Evolutionary conservation across 2,329 filamentous ascomycete species (phyloP).

Genomic region (Claviceps pazoutovae): DNA sequence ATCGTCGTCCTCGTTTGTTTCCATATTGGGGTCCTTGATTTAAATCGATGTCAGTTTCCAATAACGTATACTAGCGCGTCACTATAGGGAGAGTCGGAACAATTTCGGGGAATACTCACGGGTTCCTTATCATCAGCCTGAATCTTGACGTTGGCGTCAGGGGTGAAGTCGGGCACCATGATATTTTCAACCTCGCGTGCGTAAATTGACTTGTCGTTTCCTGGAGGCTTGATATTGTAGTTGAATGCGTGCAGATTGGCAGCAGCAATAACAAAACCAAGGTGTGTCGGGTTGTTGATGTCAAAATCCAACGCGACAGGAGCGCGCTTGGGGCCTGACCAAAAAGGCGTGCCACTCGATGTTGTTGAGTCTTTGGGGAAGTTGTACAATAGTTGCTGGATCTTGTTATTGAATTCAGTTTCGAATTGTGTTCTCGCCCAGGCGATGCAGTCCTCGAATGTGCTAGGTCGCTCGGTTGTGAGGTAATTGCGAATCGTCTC

Average conservation of each 20-base stretch:
- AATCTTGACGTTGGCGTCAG: slow-evolving; percentile 84
- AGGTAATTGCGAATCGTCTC: slow-evolving; percentile 84
- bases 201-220: slow-evolving; percentile 54
- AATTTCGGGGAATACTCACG: slow-evolving; percentile 26
- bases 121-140: slow-evolving; percentile 92
- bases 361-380: slow-evolving; percentile 91
- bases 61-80: neutral
- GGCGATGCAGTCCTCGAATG: slow-evolving; percentile 89
- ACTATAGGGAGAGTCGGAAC: no score
- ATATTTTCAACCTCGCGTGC: slow-evolving; percentile 73
- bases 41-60: neutral
- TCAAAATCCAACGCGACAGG: slow-evolving; percentile 88
- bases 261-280: slow-evolving; percentile 73
- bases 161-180: slow-evolving; percentile 90
- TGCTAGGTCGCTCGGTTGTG: slow-evolving; percentile 79
- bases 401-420: slow-evolving; percentile 92
- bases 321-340: slow-evolving; percentile 95
- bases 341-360: slow-evolving; percentile 81
- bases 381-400: slow-evolving; percentile 89
- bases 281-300: slow-evolving; percentile 68
- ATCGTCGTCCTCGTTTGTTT: slow-evolving; percentile 55
- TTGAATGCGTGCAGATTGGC: slow-evolving; percentile 95
- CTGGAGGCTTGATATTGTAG: slow-evolving; percentile 86
- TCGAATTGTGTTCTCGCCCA: slow-evolving; percentile 94
- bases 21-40: slow-evolving; percentile 63